These are phyloP conservation scores for Cercospora janseana DNA, from an alignment of 2,329 filamentous ascomycete genomes.

Conservation along the genomic window DNA sequence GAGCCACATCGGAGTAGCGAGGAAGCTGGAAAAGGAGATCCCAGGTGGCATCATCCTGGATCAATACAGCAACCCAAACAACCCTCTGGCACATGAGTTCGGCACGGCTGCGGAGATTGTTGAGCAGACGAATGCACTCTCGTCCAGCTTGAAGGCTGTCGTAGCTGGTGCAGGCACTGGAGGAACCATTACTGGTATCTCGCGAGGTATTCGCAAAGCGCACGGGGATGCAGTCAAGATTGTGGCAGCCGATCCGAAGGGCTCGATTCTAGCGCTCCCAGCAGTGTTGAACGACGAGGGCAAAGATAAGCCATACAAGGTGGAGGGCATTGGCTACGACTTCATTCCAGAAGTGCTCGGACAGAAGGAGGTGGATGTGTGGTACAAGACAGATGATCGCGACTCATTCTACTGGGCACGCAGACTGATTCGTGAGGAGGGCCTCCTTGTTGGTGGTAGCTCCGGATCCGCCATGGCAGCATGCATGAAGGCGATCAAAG, in stretches of 20 bases:
- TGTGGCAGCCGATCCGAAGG: conserved; percentile 87
- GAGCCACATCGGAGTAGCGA: conserved; percentile 93
- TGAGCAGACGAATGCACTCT: conserved; percentile 65
- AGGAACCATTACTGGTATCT: conserved; percentile 88
- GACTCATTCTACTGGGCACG: conserved; percentile 91
- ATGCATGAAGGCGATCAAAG: conserved; percentile 71
- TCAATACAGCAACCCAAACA: conserved; percentile 89
- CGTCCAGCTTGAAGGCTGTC: conserved; percentile 74
- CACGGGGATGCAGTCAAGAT: conserved; percentile 84
- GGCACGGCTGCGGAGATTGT: conserved; percentile 97
- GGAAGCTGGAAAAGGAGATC: conserved; percentile 86
- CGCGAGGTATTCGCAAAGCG: conserved; percentile 73
- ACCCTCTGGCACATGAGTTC: conserved; percentile 88
- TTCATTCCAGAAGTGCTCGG: conserved; percentile 94
- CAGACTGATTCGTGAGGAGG: conserved; percentile 88
- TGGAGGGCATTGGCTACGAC: conserved; percentile 98
- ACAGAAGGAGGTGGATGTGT: conserved; percentile 76
- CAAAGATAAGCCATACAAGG: conserved; percentile 86
- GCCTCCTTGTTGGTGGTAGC: conserved; percentile 87
- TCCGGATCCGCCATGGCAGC: conserved; percentile 90
- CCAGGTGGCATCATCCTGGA: conserved; percentile 96
- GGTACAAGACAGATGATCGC: conserved; percentile 96
- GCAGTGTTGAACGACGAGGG: conserved; percentile 74
- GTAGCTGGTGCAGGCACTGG: conserved; percentile 93
- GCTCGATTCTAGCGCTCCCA: conserved; percentile 85